Percentiles rank a stretch among this genome's conserved stretches.
phyloP scores from a whole-genome alignment of 345 rosid species.

The Pugionium cornutum region DNA sequence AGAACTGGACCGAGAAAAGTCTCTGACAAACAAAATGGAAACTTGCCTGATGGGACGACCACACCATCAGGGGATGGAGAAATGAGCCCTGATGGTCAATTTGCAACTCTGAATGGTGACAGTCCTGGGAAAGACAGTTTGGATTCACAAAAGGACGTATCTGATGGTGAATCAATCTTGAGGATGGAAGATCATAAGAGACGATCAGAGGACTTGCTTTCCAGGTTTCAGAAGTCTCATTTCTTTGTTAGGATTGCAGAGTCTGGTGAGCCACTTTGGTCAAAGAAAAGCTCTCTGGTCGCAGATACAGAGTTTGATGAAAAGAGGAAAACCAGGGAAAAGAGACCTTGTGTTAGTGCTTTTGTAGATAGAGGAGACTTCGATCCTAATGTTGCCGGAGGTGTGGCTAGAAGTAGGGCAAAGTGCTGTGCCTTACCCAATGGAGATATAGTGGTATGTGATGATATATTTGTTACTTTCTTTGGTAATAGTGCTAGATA shows the following conservation, averaged over 20 bases:
- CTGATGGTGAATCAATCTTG: conserved; percentile 81
- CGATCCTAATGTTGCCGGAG: conserved; percentile 76
- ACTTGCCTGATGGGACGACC: conserved; percentile 41
- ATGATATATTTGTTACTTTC: conserved; percentile 33
- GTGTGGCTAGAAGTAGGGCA: conserved; percentile 76
- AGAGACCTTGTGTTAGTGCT: conserved; percentile 49
- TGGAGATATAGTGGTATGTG: conserved; percentile 96
- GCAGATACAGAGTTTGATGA: conserved; percentile 41
- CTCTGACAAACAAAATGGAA: conserved; percentile 55
- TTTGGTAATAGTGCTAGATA: conserved; percentile 16
- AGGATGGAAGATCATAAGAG: conserved; percentile 86
- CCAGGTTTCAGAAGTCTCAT: conserved; percentile 86
- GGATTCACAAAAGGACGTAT: conserved; percentile 53
- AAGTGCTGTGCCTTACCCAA: conserved; percentile 78
- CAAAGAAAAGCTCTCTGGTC: conserved; percentile 53
- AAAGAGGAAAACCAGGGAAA: conserved; percentile 36
- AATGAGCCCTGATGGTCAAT: conserved; percentile 44
- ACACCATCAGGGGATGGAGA: conserved; percentile 50
- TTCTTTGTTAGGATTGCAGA: conserved; percentile 93
- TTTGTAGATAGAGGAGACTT: conserved; percentile 81
- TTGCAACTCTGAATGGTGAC: conserved; percentile 52
- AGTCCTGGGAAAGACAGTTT: conserved; percentile 50
- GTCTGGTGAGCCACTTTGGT: conserved; percentile 86
- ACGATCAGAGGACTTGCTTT: conserved; percentile 66
- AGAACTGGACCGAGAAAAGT: conserved; percentile 65